These are phyloP conservation scores for Rubia occidens DNA, from an alignment of 305 asterid species.

Conservation along the genomic window DNA sequence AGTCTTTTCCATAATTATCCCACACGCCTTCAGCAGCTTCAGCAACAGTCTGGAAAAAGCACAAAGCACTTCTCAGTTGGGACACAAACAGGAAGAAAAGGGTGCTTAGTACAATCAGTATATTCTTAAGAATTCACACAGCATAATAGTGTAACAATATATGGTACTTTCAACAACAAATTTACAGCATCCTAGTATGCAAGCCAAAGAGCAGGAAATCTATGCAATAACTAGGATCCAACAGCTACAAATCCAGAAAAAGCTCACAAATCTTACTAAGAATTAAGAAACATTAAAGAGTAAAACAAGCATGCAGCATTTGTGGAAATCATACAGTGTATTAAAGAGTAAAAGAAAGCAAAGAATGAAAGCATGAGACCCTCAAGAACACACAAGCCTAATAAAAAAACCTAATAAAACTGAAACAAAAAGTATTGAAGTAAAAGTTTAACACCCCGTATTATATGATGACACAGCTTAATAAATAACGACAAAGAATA, in stretches of 20 bases:
- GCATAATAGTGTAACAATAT: not conserved
- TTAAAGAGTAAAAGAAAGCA: not conserved
- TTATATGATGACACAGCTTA: not conserved
- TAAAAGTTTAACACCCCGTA: not conserved
- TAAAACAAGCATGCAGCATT: constrained; percentile 2
- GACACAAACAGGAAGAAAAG: not conserved
- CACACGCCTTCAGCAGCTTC: constrained; percentile 91
- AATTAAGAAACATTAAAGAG: not conserved
- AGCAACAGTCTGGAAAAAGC: constrained; percentile 57
- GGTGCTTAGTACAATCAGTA: not conserved
- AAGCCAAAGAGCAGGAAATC: not conserved
- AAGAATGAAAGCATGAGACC: not conserved
- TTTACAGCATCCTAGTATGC: not conserved
- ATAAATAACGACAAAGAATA: not conserved
- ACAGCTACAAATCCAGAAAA: not conserved
- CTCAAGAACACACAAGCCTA: not conserved
- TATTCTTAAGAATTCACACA: not conserved
- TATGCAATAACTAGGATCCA: not conserved
- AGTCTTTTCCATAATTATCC: constrained; percentile 81
- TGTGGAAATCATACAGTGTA: not conserved
- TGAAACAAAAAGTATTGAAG: not conserved
- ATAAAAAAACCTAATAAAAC: not conserved
- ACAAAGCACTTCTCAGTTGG: not conserved
- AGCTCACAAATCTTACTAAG: not conserved
- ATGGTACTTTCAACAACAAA: not conserved